Conservation (phyloP, 768 basidiomycete species). For the Amanita polypyramis region DNA sequence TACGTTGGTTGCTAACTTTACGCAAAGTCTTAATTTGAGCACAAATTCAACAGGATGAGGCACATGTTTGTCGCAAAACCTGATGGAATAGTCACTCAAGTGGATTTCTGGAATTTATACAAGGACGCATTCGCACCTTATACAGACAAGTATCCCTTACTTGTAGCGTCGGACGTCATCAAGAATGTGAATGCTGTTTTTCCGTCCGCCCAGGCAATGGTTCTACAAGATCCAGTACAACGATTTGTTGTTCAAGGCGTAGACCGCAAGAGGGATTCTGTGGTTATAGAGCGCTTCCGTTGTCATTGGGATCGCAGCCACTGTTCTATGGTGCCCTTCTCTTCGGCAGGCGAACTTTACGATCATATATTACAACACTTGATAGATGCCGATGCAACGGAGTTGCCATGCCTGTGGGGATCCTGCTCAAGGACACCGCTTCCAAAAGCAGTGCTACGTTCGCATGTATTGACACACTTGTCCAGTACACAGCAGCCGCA, state of each 20-base stretch:
- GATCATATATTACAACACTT: constrained; percentile 61
- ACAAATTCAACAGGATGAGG: constrained; percentile 62
- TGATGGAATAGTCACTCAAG: constrained; percentile 81
- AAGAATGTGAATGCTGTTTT: constrained; percentile 85
- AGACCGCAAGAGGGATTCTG: constrained; percentile 49
- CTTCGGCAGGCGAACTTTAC: constrained; percentile 53
- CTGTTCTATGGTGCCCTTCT: constrained; percentile 37
- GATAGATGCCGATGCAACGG: constrained; percentile 28
- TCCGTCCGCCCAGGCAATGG: constrained; percentile 81
- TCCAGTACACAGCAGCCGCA: constrained; percentile 44
- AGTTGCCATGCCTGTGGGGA: constrained; percentile 61
- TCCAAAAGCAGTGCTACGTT: constrained; percentile 42
- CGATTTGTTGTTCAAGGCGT: constrained; percentile 87
- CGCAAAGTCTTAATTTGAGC: background rate
- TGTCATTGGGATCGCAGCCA: constrained; percentile 69
- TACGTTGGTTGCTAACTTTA: constrained; percentile 19
- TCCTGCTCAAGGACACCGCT: constrained; percentile 42
- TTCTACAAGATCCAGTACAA: constrained; percentile 59
- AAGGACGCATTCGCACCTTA: constrained; percentile 67
- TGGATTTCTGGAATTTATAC: constrained; percentile 93
- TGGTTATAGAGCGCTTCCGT: constrained; percentile 52
- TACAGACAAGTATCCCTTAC: constrained; percentile 45
- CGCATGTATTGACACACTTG: constrained; percentile 71
- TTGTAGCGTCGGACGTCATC: constrained; percentile 89
- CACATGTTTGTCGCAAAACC: constrained; percentile 71